Conservation (phyloP, 2,329 filamentous ascomycete genomes). For the Fusarium pseudoanthophilum region DNA sequence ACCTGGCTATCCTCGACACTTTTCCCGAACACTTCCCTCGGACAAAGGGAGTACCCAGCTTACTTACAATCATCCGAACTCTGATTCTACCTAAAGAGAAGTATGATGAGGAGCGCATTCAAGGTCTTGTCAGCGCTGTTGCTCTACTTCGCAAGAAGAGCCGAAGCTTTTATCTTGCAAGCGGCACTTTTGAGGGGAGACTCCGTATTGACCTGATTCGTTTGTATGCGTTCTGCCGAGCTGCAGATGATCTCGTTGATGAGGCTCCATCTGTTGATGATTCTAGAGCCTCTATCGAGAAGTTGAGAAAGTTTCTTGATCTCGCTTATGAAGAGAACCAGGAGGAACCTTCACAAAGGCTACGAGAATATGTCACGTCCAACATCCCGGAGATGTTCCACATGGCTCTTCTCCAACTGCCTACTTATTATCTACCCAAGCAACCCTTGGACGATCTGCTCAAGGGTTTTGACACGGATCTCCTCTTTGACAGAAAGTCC, state of each 20-base stretch:
- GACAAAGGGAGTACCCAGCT: slow-evolving; percentile 48
- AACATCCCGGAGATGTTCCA: slow-evolving; percentile 64
- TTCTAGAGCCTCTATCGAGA: slow-evolving; percentile 67
- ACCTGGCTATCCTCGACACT: slow-evolving; percentile 70
- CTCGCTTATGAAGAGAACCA: slow-evolving; percentile 47
- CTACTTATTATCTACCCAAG: slow-evolving; percentile 64
- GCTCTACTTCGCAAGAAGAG: slow-evolving; percentile 70
- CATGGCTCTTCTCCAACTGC: slow-evolving; percentile 69
- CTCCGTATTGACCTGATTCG: slow-evolving; percentile 75
- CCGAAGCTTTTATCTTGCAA: slow-evolving; percentile 78
- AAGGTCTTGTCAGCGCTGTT: slow-evolving; percentile 69
- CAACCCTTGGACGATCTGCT: slow-evolving; percentile 72
- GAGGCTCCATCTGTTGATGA: slow-evolving; percentile 64
- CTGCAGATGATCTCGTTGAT: slow-evolving; percentile 79
- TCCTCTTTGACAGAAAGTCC: slow-evolving; percentile 58
- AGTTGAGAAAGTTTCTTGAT: slow-evolving; percentile 67
- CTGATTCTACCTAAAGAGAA: slow-evolving; percentile 56
- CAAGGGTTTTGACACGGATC: slow-evolving; percentile 75
- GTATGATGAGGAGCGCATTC: slow-evolving; percentile 68
- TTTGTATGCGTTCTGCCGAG: slow-evolving; percentile 78
- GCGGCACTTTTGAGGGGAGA: slow-evolving; percentile 73
- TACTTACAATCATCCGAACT: slow-evolving; percentile 58
- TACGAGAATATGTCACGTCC: slow-evolving; percentile 52
- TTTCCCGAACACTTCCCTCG: slow-evolving; percentile 68
- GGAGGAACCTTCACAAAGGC: background rate